A percentile compares a stretch with the other conserved stretches of the same genome.
Conservation (phyloP, 73 alveolate species). For the Paramecium sonneborni region DNA sequence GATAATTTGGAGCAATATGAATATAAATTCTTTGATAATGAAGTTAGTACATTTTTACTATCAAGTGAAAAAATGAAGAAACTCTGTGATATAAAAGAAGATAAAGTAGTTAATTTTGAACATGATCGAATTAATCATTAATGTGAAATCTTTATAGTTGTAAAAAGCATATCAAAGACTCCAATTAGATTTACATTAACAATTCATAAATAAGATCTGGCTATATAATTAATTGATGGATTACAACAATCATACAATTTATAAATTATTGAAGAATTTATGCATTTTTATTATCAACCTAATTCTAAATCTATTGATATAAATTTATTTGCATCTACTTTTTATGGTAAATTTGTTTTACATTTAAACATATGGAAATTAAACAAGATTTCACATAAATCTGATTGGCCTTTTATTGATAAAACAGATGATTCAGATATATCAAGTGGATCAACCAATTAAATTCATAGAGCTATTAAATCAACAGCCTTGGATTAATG, state of each 20-base stretch:
- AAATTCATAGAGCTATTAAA: constrained; percentile 1
- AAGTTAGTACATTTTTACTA: background rate
- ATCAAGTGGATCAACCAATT: background rate
- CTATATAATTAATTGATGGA: constrained; percentile 18
- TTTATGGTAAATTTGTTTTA: background rate
- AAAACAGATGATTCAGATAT: background rate
- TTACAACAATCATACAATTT: background rate
- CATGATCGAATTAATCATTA: background rate
- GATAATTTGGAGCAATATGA: background rate
- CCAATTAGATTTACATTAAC: constrained; percentile 41
- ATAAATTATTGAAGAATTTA: background rate
- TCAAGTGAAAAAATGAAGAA: background rate
- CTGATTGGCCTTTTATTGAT: constrained; percentile 41
- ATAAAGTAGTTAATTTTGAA: background rate
- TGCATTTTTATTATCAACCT: constrained; percentile 37
- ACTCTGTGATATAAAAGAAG: background rate
- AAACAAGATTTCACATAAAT: background rate
- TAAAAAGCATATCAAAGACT: background rate
- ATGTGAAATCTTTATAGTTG: constrained; percentile 22
- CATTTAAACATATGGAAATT: background rate
- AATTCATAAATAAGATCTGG: constrained; percentile 37
- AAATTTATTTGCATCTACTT: background rate
- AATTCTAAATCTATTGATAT: background rate
- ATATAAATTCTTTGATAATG: constrained; percentile 11
- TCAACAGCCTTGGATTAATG: background rate